Base-by-base conservation (phyloP, 2,329 filamentous ascomycete species). In the Exophiala viscosa region DNA sequence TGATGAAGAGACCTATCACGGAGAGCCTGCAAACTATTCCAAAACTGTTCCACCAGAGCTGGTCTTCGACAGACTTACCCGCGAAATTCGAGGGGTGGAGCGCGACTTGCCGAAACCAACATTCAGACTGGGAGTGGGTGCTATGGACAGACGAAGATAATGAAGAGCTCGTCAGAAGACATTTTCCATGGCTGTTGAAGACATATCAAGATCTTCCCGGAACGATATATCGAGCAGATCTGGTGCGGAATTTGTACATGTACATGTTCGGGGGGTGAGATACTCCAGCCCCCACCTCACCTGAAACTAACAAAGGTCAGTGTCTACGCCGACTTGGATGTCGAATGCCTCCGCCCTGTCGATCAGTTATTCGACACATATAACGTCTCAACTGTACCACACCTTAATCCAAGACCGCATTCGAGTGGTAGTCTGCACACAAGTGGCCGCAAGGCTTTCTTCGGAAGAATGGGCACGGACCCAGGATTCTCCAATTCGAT, bases 81-180 rank as follows among this genome's bases (percentile, higher is more conserved):
- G 46, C 50, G 18, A 63, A 63, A 35, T 59, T 69, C 31, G 45
- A 66, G 31, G 41, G 55, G 38, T 70, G 68, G 68, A 69, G 67
- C 51, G 49, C 53, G n/a, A 59, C 54, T 3, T 70, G 68, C 48
- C 61, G 67, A 11, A 34, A 52, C 38, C 54, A 59, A 40, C 67
- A 70, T 42, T 56, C 58, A 5, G 64, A 66, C 44, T 70, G 67
- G 62, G 66, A 70, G 52, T 70, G 66, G 63, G 67, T 70, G 18
- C 52, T 70, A 11, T 70, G 67, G 67, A 69, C 69, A 3, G 67
- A 70, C 44, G 62, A 68, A 34, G 67, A 70, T 45, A 70, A 70
- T 54, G 59, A 66, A 35, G 56, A 58, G n/a, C 58, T 70, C 34
- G 66, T 69, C 9, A 50, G 62, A 38, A 63, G 50, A 45, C 60